phyloP scores from a whole-genome alignment of 306 rosid species.

The Quercus alba region DNA sequence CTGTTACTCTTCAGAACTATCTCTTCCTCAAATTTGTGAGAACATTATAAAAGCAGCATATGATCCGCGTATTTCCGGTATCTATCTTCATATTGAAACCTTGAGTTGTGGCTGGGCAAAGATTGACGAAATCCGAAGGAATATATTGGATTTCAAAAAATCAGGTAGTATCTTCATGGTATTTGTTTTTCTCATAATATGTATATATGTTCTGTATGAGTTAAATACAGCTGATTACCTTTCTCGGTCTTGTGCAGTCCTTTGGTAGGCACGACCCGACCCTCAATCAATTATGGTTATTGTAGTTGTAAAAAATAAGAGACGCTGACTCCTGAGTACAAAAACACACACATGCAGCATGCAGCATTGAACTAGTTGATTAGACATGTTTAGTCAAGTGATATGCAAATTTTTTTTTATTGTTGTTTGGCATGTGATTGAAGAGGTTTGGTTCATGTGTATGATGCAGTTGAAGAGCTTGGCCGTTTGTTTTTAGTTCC shows the following conservation, averaged over 20 bases:
- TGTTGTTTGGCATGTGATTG: background rate
- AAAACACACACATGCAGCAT: background rate
- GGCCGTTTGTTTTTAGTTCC: too few species aligned
- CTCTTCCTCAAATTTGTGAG: slow-evolving; percentile 85
- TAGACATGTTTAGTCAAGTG: background rate
- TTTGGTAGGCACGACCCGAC: too few species aligned
- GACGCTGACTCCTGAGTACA: background rate
- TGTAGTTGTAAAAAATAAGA: background rate
- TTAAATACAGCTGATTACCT: too few species aligned
- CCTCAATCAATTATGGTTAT: background rate
- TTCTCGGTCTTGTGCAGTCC: background rate
- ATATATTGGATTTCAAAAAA: slow-evolving; percentile 67
- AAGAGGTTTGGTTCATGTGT: background rate
- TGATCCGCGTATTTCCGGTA: slow-evolving; percentile 80
- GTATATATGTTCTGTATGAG: too few species aligned
- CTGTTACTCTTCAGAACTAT: slow-evolving; percentile 62
- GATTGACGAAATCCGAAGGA: slow-evolving; percentile 87
- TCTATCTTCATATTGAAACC: slow-evolving; percentile 71
- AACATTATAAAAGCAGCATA: slow-evolving; percentile 82
- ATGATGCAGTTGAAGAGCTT: too few species aligned
- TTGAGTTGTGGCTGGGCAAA: slow-evolving; percentile 92
- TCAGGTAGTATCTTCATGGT: slow-evolving; percentile 54
- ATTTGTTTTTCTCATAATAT: background rate
- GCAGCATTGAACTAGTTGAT: background rate
- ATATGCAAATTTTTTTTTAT: background rate